Percentiles rank a stretch among this genome's conserved stretches.
Evolutionary conservation across 176 grass and related monocot genomes (phyloP).

Genomic region (Cocos nucifera): DNA sequence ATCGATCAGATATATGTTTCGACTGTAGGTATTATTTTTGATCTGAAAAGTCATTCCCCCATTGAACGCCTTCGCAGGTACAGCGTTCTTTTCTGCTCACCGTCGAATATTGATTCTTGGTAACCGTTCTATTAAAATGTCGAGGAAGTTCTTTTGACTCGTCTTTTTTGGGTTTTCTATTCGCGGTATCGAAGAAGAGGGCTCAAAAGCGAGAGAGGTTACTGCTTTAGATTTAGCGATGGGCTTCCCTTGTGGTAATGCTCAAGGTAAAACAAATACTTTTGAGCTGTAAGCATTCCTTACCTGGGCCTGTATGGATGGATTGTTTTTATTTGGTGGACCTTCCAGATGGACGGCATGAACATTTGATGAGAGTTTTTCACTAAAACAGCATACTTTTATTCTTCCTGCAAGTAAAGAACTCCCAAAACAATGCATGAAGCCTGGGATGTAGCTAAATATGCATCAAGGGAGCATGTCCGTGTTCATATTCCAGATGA

Average conservation of each 20-base stretch:
- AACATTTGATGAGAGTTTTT: neutral
- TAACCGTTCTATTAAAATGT: too few species aligned
- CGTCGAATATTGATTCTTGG: too few species aligned
- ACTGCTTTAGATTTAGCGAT: slow-evolving; percentile 4
- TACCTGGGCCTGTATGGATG: slow-evolving; percentile 80
- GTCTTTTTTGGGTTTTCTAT: slow-evolving; percentile 16
- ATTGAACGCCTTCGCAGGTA: slow-evolving; percentile 71
- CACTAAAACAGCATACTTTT: slow-evolving; percentile 72
- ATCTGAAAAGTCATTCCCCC: slow-evolving; percentile 63
- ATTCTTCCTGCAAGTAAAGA: slow-evolving; percentile 75
- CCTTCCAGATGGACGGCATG: too few species aligned
- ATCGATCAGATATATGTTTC: slow-evolving; percentile 21
- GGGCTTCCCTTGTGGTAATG: slow-evolving; percentile 73
- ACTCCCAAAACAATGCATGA: slow-evolving; percentile 77
- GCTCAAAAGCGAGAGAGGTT: slow-evolving; percentile 50
- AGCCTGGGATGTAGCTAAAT: slow-evolving; percentile 52
- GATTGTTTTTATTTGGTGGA: too few species aligned
- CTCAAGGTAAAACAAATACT: slow-evolving; percentile 57
- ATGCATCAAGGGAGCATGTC: slow-evolving; percentile 71
- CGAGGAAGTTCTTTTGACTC: neutral
- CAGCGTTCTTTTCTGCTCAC: neutral
- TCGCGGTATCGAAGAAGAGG: slow-evolving; percentile 66
- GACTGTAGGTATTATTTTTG: slow-evolving; percentile 58
- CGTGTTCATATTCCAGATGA: slow-evolving; percentile 79
- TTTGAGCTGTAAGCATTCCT: slow-evolving; percentile 58